phyloP scores from a whole-genome alignment of 768 basidiomycete genomes.

The Termitomyces sp. region DNA sequence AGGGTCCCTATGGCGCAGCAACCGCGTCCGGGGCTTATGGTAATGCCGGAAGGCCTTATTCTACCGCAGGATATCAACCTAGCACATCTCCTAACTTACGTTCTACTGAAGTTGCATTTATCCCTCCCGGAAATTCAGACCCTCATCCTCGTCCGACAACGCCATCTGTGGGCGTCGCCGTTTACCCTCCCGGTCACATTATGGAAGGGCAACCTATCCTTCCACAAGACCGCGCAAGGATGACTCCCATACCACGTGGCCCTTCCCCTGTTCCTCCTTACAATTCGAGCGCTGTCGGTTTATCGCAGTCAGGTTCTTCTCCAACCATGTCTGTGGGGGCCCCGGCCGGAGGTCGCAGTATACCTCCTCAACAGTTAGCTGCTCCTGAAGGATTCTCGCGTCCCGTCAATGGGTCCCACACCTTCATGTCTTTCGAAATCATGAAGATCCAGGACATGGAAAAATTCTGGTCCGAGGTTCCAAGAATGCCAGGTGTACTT shows the following conservation, averaged over 20 bases:
- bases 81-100: constrained; percentile 41
- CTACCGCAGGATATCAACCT: constrained; percentile 15
- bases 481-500: constrained; percentile 70
- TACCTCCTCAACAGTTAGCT: constrained; percentile 39
- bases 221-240: constrained; percentile 30
- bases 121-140: constrained; percentile 15
- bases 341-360: constrained; percentile 22
- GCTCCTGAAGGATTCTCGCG: constrained; percentile 75
- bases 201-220: constrained; percentile 50
- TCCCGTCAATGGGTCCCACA: constrained; percentile 60
- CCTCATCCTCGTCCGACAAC: constrained; percentile 29
- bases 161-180: constrained; percentile 30
- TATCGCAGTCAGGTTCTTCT: constrained; percentile 23
- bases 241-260: constrained; percentile 50
- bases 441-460: constrained; percentile 80
- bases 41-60: constrained; percentile 15
- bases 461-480: constrained; percentile 59
- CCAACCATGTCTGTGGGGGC: constrained; percentile 27
- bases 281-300: constrained; percentile 15
- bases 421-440: constrained; percentile 66
- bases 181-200: constrained; percentile 57
- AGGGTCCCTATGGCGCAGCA: constrained; percentile 28
- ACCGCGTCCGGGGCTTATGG: constrained; percentile 28
- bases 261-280: constrained; percentile 14
- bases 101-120: constrained; percentile 38